Base-by-base conservation (phyloP, 371 early-diverging fungal genomes). In the Mortierella polycephala region DNA sequence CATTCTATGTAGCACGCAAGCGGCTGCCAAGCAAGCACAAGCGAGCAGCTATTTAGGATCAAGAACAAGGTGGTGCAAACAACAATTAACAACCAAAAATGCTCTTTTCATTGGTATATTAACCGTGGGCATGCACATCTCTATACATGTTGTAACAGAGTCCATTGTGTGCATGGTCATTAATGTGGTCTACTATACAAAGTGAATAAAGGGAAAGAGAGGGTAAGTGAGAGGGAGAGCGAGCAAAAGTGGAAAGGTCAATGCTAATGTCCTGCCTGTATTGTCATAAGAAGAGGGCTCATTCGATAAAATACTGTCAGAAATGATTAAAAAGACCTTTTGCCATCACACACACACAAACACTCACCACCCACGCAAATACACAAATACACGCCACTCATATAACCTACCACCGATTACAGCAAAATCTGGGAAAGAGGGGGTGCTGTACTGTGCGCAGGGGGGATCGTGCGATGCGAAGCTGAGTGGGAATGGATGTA, bases 41-140 rank as follows among this genome's bases (percentile, higher is more conserved):
- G 11, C n/a, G 47, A 47, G 47, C 47, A 47, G n/a, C 16, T n/a
- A 9, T 18, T 18, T 51, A 18, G 13, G 13, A 51, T 21, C 51
- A 51, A 51, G 51, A 51, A 51, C 51, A 18, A 18, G 51, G 51
- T 18, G 20, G 51, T 51, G 18, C 20, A 51, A 51, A 18, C 51
- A 51, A 18, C 9, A 51, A 14, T 16, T 8, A 16, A 2, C 18
- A n/a, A n/a, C 51, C 51, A 50, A n/a, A 30, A 30, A 30, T 30
- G 30, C 30, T 30, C 30, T 30, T 30, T 30, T 30, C 30, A 30
- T 30, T 30, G 30, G 51, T 50, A 50, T 20, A 50, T n/a, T n/a
- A 50, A 50, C 16, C 51, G 51, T 51, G 51, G 51, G 51, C 51
- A 51, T 51, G 51, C 18, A 30, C 30, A 30, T 30, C 30, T 30